Conservation (phyloP, 202 grass and related monocot genomes). For the Zoysia matrella region DNA sequence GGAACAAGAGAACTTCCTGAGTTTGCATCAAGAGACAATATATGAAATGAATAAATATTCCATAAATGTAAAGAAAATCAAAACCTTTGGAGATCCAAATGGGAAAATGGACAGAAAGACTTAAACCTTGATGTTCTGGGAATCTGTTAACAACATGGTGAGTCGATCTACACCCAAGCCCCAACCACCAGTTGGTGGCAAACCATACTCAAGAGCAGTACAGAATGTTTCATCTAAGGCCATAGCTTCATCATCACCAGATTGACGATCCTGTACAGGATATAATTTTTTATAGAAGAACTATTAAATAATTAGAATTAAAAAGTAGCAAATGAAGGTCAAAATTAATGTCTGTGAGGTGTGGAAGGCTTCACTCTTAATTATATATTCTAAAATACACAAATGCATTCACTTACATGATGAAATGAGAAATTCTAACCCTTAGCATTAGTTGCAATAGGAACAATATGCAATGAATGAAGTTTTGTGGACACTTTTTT, state of each 20-base stretch:
- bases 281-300: conserved; percentile 7
- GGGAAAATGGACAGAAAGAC: not conserved
- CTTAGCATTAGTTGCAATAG: not conserved
- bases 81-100: conserved; percentile 7
- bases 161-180: conserved; percentile 91
- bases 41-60: not conserved
- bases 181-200: conserved; percentile 94
- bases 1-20: conserved; percentile 71
- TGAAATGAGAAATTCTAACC: not conserved
- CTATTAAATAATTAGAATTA: no score
- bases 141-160: conserved; percentile 91
- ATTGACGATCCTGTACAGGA: conserved; percentile 86
- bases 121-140: conserved; percentile 92
- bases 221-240: conserved; percentile 17
- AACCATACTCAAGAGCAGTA: conserved; percentile 58
- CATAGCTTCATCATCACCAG: conserved; percentile 99
- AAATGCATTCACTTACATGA: not conserved
- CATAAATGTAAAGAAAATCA: not conserved
- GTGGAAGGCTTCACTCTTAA: not conserved
- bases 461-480: not conserved
- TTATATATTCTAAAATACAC: no score
- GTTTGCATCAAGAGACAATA: not conserved
- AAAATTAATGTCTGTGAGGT: not conserved
- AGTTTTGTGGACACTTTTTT: no score
- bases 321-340: no score